These are phyloP conservation scores for Colletotrichum plurivorum DNA, from an alignment of 2,329 filamentous ascomycete genomes.

Conservation along the genomic window DNA sequence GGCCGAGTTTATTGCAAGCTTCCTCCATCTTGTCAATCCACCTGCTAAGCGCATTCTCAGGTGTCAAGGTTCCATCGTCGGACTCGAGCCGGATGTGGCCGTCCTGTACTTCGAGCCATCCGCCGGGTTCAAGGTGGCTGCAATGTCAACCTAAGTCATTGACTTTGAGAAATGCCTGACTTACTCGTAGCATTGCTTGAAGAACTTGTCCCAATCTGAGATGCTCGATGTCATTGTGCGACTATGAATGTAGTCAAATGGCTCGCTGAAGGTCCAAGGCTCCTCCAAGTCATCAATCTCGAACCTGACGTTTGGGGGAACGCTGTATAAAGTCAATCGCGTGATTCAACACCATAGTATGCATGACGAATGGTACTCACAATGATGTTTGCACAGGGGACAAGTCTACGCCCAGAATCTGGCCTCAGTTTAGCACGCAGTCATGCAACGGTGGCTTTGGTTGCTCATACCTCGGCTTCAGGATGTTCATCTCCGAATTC, in stretches of 20 bases:
- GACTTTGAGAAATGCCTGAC: not conserved
- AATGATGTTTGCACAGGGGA: too few relatives aligned
- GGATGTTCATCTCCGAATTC: too few relatives aligned
- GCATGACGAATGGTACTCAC: too few relatives aligned
- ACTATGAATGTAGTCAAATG: slow-evolving; percentile 49
- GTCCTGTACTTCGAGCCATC: slow-evolving; percentile 60
- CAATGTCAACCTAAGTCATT: slow-evolving; percentile 30
- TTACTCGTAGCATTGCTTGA: too few relatives aligned
- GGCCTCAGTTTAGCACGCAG: too few relatives aligned
- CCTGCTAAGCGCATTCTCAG: slow-evolving; percentile 45
- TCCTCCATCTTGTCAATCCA: slow-evolving; percentile 50
- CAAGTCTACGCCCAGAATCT: too few relatives aligned
- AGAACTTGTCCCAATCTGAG: not conserved
- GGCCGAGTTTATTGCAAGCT: slow-evolving; percentile 52
- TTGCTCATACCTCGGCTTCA: too few relatives aligned
- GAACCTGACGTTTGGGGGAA: slow-evolving; percentile 62
- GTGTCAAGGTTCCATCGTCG: slow-evolving; percentile 56
- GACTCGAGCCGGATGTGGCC: slow-evolving; percentile 53
- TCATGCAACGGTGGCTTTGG: too few relatives aligned
- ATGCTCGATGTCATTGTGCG: not conserved
- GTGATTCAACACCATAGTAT: too few relatives aligned
- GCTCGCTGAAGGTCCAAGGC: slow-evolving; percentile 48
- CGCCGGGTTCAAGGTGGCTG: slow-evolving; percentile 56
- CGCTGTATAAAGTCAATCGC: slow-evolving; percentile 30
- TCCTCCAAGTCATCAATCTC: slow-evolving; percentile 53